Base-by-base conservation (phyloP, 768 basidiomycete genomes). In the Kwoniella bestiolae region DNA sequence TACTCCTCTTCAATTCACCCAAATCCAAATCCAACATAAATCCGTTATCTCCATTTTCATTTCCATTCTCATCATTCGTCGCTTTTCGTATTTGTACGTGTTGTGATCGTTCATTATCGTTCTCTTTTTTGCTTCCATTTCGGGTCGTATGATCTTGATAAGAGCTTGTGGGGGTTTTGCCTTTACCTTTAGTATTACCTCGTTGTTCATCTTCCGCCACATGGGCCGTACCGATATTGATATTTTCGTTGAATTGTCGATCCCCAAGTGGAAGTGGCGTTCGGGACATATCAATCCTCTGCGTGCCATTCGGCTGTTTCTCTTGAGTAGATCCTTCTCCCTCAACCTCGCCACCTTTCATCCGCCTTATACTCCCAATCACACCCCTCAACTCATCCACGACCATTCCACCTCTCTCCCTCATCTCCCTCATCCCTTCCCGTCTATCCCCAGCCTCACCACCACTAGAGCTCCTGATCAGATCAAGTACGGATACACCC, bases 401-500 rank as follows among this genome's bases (percentile, higher is more conserved):
- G 6, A 65, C 56, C 49, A 32, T 3, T 18, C 63, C 63, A 26
- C 63, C 49, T 52, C 50, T 58, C 31, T 16, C 41, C 29, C 49
- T 50, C 63, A 65, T 65, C 38, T 65, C 52, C 29, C 18, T 29
- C 18, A 49, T 21, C 14, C 5, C 49, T 16, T 32, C 16, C 14
- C 28, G 23, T 26, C 23, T 34, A n/a, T 31, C 61, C 8, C 28
- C n/a, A 18, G n/a, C 45, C 9, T 8, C 32, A n/a, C 25, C 44
- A 29, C n/a, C 41, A 16, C 21, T 47, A 14, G 12, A 21, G 35
- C 44, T 38, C 50, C 21, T 23, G 14, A 71, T 31, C 26, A 66
- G 45, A 18, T 63, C 51, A n/a, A 44, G 57, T n/a, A 74, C 11
- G 1, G 67, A 61, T 63, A 72, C 12, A 5, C 72, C 69, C 52